Evolutionary conservation across 805 yeast species (phyloP), one percentile per base, ranked within the genome.

Genomic region (Candida yuanshanica): DNA sequence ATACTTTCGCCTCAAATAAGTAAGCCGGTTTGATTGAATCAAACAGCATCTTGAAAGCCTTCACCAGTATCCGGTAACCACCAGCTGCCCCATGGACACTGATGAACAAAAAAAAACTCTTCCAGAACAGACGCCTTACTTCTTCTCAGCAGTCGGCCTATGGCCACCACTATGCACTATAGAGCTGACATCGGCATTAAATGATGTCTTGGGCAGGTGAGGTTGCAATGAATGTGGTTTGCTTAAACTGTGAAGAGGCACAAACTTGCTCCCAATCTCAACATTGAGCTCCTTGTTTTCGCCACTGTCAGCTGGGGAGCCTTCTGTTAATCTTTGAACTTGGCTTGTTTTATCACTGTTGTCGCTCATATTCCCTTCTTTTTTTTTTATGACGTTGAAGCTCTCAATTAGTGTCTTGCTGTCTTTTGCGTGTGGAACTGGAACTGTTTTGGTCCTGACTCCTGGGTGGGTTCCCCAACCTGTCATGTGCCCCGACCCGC

Each of bases 151-250:
- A 27, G 31, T 27, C 11, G 44, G 40, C 27, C 44, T 41, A 31
- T 41, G 44, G 22, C 37, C 44, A 20, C 33, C 44, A 24, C 27
- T 34, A 23, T 35, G 29, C 6, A 41, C 35, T 7, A 41, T 38
- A 5, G 36, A 35, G 7, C 26, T 12, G 20, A 33, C 17, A 18
- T 31, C 34, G n/a, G 18, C 34, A 10, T 26, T 20, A 7, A n/a
- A 8, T 11, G 34, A 6, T 11, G 32, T 24, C 11, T 35, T 22
- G 5, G 23, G 25, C 10, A 32, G 6, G 10, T 35, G 38, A 6
- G 40, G 27, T 29, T 20, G 24, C 11, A 41, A 31, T 4, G 35
- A 18, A 21, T 47, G 49, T 5, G 50, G 50, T 20, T 37, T 39
- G 10, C 31, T 35, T 3, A 45, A 18, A 4, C 21, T 16, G 11